phyloP scores from a whole-genome alignment of 2,329 filamentous ascomycete genomes.

The Aspergillus quadrilineatus region DNA sequence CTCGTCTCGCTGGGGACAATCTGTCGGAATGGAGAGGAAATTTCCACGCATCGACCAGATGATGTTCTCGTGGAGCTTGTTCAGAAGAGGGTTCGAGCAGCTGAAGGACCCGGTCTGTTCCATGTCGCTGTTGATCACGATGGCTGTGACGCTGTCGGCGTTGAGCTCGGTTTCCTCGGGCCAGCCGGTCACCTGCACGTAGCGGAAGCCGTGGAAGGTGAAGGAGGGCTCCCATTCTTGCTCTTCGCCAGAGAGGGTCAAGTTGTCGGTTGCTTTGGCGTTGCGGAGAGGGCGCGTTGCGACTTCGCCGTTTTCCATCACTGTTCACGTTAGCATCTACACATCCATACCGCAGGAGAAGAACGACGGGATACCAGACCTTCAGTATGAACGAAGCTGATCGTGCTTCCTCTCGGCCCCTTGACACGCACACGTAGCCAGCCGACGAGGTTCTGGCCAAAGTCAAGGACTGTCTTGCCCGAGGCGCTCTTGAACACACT shows the following conservation, averaged over 20 bases:
- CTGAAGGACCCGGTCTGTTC: conserved; percentile 48
- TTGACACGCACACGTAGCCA: conserved; percentile 41
- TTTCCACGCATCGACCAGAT: conserved; percentile 60
- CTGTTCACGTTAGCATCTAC: conserved; percentile 36
- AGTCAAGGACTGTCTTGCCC: conserved; percentile 55
- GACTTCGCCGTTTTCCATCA: conserved; percentile 45
- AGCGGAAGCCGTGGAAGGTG: conserved; percentile 56
- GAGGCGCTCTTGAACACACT: conserved; percentile 36
- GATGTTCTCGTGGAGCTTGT: conserved; percentile 55
- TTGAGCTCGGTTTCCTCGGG: conserved; percentile 16
- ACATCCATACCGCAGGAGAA: not conserved
- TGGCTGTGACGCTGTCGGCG: conserved; percentile 28
- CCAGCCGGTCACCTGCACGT: conserved; percentile 51
- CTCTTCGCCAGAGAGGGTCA: conserved; percentile 10
- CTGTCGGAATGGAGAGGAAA: conserved; percentile 58
- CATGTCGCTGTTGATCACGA: conserved; percentile 54
- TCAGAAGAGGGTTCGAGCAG: conserved; percentile 51
- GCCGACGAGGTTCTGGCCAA: conserved; percentile 60
- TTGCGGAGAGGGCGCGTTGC: conserved; percentile 38
- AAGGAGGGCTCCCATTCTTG: conserved; percentile 49
- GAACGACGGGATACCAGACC: conserved; percentile 40
- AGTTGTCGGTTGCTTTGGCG: conserved; percentile 13
- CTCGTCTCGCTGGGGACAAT: conserved; percentile 59
- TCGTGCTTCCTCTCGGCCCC: conserved; percentile 17
- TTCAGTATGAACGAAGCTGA: conserved; percentile 29